Evolutionary conservation across 2,329 filamentous ascomycete genomes (phyloP), one percentile per base, ranked within the genome.

Genomic region (Simplicillium sp.): DNA sequence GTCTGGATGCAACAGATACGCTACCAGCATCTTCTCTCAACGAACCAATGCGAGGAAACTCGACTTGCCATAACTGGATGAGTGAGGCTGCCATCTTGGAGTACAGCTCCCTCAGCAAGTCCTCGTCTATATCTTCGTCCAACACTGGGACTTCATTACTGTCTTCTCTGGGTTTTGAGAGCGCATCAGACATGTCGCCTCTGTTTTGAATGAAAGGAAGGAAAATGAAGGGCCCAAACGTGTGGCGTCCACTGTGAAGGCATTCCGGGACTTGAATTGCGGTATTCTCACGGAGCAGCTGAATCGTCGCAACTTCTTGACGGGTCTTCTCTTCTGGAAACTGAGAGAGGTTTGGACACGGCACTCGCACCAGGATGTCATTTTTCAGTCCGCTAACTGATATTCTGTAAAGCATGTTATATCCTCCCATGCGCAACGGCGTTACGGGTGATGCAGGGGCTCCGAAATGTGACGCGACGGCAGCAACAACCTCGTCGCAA

Each of bases 11-110:
- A 4, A 63, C 40, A 48, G 54, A 59, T 3, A 18, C 46, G 7
- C 51, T 49, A 7, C 51, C 41, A 3, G 48, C 43, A 1, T 45
- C 34, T 38, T 62, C 46, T 28, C 46, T 38, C 1, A 70, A 48
- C 14, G 56, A 61, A 7, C 65, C 66, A n/a, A 71, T 67, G 15
- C 49, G 49, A 14, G 54, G 31, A 16, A 70, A 64, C 0, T 49
- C 55, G 1, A 51, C 45, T 6, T 25, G 47, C 2, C 52, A 58
- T 1, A 71, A 51, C 40, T 66, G 55, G 3, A 71, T 50, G 15
- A 69, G 12, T 34, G 63, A 62, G 5, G 49, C 49, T 4, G 64
- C 65, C 34, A 68, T 51, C 40, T 65, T 51, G 1, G 44, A 32
- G 43, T 65, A 70, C 2, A 62, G 39, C 1, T 17, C 33, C 39